Evolutionary conservation across 129 eudicot species (phyloP), one percentile per base, ranked within the genome.

Genomic region (Tanacetum coccineum): DNA sequence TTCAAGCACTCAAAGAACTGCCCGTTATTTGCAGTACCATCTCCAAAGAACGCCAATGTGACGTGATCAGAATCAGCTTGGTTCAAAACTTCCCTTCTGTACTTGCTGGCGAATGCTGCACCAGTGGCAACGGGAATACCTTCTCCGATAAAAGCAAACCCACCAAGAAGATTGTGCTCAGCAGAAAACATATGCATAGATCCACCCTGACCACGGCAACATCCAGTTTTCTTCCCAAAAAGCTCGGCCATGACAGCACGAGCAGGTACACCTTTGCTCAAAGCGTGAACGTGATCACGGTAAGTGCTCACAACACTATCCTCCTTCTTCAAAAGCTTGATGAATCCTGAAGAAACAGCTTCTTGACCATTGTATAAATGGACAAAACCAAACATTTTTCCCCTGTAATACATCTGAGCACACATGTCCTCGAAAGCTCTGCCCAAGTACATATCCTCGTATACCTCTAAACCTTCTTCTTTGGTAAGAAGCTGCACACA

Each of bases 1-100:
- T 70, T 70, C 75, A 70, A 59, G 59, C 75, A 70, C 50, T 70
- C 75, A n/a, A 70, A 70, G 39, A 70, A 70, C 67, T 70, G 75
- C 3, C 75, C 75, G 18, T 70, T 70, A 21, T 70, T 70, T 58
- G 75, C 75, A 28, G 75, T 70, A 18, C 75, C 75, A 15, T 70
- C 75, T 46, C 75, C 75, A 28, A 70, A 70, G 59, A 70, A 70
- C 0, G 75, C 75, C 59, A 70, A 70, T 0, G 75, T 70, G 59
- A 70, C 75, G 18, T 70, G 75, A 70, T 70, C 75, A 59, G 67
- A 70, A 47, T 70, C 75, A 4, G 75, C 67, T 59, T 70, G 59
- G 47, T 70, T 70, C 67, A 70, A 59, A 70, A 70, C 75, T 59
- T 70, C 75, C 39, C 75, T 17, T 59, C 32, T 70, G 67, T 70